Evolutionary conservation across 2,329 filamentous ascomycete genomes (phyloP).

Genomic region (Penicillium frequentans): DNA sequence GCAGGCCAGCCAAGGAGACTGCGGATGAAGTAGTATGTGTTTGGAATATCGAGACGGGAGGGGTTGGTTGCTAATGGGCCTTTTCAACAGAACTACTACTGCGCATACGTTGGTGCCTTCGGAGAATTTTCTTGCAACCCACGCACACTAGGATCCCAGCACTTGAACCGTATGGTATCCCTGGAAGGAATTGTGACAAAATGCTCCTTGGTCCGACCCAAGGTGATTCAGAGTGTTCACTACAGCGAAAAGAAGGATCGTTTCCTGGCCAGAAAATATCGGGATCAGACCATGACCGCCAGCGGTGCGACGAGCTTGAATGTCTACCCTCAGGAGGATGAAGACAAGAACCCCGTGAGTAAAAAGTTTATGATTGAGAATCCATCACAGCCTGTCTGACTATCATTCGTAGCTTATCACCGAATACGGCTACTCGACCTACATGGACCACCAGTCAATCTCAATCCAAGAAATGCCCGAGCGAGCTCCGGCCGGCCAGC

Average conservation of each 20-base stretch:
- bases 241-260: conserved; percentile 85
- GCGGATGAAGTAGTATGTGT: conserved; percentile 66
- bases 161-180: conserved; percentile 95
- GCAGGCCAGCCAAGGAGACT: conserved; percentile 72
- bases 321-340: conserved; percentile 92
- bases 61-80: conserved; percentile 5
- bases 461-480: conserved; percentile 99
- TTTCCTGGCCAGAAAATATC: conserved; percentile 87
- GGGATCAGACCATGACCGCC: conserved; percentile 93
- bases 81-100: conserved; percentile 68
- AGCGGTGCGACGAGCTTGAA: conserved; percentile 85
- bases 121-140: conserved; percentile 94
- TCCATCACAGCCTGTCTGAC: not conserved
- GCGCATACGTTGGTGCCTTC: conserved; percentile 95
- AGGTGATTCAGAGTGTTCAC: conserved; percentile 97
- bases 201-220: conserved; percentile 91
- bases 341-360: conserved; percentile 75
- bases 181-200: conserved; percentile 97
- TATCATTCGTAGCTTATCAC: conserved; percentile 63
- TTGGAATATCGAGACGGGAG: not conserved
- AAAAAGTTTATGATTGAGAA: not conserved
- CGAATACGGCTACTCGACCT: conserved; percentile 94
- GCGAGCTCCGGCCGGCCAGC: conserved; percentile 87
- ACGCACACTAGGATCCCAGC: conserved; percentile 80
- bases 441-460: conserved; percentile 94